Base-by-base conservation (phyloP, 2,329 filamentous ascomycete genomes). In the Talaromyces atroroseus region DNA sequence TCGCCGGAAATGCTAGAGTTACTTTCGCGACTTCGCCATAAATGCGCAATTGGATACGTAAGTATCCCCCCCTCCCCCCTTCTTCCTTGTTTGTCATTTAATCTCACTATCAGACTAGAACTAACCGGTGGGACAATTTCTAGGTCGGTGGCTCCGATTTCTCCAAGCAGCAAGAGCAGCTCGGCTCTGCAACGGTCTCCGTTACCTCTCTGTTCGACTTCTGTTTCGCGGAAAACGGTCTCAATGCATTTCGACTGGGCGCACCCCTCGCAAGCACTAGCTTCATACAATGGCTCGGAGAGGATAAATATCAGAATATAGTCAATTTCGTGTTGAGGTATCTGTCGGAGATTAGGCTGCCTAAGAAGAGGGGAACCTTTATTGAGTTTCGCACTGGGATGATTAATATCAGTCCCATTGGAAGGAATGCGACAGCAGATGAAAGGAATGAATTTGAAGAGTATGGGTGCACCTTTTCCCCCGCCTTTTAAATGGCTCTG, bases 191-290 rank as follows among this genome's bases (percentile, higher is more conserved):
- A 24, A 77, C 81, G 57, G 81, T 87, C 64, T 72, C 79, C 64
- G 92, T 97, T 60, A 91, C 86, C 52, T 80, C 84, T 60, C 85
- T 97, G 67, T 99, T 99, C 80, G 94, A 99, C 80, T 99, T 90
- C 78, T 94, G 88, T 83, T 99, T 99, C 78, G 80, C 91, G 58
- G 94, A 99, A 79, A 99, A 99, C 77, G 94, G 94, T 11, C 84
- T 99, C 64, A 95, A 89, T 1, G 94, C 92, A 45, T 95, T 82
- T 81, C 90, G 91, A 69, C 77, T 92, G 68, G 94, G 92, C 66
- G 75, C 86, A 71, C 80, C 82, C 55, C 83, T 97, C 57, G 80
- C 86, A 1, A 85, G 84, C 67, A 88, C 87, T 75, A 90, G 84
- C 76, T 99, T 97, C 83, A 96, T 97, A 78, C 74, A 84, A 65